Conservation (phyloP, 495 filamentous ascomycete species). For the Apiosordaria backusii region DNA sequence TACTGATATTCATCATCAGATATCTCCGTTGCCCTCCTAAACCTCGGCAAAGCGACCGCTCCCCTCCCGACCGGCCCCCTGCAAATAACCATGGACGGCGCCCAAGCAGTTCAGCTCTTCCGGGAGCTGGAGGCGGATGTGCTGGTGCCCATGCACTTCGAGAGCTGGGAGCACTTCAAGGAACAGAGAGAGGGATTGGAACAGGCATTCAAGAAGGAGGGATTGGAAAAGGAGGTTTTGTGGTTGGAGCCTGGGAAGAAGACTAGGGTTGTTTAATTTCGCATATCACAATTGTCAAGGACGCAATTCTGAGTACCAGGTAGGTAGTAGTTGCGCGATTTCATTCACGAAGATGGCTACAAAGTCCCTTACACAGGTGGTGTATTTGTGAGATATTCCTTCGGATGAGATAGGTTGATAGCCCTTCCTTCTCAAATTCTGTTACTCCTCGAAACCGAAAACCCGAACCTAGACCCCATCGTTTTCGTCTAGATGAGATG, state of each 20-base stretch:
- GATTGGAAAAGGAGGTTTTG: constrained; percentile 53
- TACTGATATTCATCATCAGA: constrained; percentile 13
- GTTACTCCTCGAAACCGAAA: no score
- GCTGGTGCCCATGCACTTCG: constrained; percentile 53
- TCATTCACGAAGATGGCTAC: no score
- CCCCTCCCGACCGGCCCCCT: constrained; percentile 31
- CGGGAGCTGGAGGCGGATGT: constrained; percentile 44
- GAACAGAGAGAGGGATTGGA: constrained; percentile 36
- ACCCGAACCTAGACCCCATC: no score
- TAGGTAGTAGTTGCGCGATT: no score
- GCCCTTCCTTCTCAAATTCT: no score
- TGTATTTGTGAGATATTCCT: no score
- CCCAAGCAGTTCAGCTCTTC: constrained; percentile 40
- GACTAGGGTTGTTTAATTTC: constrained; percentile 20
- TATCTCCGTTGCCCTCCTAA: constrained; percentile 37
- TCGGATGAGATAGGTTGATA: no score
- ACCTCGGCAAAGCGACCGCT: constrained; percentile 36
- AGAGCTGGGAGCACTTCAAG: constrained; percentile 50
- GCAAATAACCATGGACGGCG: constrained; percentile 52
- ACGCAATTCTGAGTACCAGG: no score
- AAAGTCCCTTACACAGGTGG: no score
- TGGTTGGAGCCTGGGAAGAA: constrained; percentile 34
- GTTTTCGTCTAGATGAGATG: no score
- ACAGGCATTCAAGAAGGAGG: constrained; percentile 54
- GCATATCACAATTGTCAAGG: no score